phyloP scores from a whole-genome alignment of 2,329 filamentous ascomycete genomes.

The Fusarium acutatum region DNA sequence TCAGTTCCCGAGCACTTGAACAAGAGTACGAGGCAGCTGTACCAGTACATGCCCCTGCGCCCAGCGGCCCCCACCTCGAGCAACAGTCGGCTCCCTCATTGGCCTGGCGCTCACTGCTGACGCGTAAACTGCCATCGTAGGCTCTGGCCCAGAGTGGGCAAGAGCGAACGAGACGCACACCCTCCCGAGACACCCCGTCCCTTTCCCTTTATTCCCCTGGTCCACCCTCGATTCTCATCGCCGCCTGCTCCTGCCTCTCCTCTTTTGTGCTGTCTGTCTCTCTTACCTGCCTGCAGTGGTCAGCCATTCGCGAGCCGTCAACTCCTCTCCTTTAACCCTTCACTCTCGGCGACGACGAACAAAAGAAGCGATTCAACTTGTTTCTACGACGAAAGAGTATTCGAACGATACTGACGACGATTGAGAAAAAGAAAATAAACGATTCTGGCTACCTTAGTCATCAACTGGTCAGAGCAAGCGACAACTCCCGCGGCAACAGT shows the following conservation, averaged over 20 bases:
- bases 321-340: slow-evolving; percentile 34
- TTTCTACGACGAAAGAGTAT: slow-evolving; percentile 9
- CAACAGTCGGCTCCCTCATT: slow-evolving; percentile 38
- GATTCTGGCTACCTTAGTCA: slow-evolving; percentile 22
- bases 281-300: slow-evolving; percentile 19
- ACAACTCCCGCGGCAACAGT: slow-evolving; percentile 18
- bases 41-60: slow-evolving; percentile 41
- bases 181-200: slow-evolving; percentile 46
- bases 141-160: slow-evolving; percentile 40
- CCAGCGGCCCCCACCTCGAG: slow-evolving; percentile 36
- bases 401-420: slow-evolving; percentile 20
- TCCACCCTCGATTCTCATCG: slow-evolving; percentile 44
- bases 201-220: slow-evolving; percentile 48
- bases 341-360: slow-evolving; percentile 21
- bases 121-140: slow-evolving; percentile 50
- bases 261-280: slow-evolving; percentile 23
- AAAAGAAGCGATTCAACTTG: slow-evolving; percentile 14
- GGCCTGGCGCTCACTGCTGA: slow-evolving; percentile 45
- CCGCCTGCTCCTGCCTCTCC: slow-evolving; percentile 36
- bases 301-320: slow-evolving; percentile 35
- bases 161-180: slow-evolving; percentile 42
- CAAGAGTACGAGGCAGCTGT: slow-evolving; percentile 33
- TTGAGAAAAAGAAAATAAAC: neutral
- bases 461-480: slow-evolving; percentile 8
- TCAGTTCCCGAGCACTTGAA: neutral